phyloP scores from a whole-genome alignment of 306 rosid species.

The Vicia faba region DNA sequence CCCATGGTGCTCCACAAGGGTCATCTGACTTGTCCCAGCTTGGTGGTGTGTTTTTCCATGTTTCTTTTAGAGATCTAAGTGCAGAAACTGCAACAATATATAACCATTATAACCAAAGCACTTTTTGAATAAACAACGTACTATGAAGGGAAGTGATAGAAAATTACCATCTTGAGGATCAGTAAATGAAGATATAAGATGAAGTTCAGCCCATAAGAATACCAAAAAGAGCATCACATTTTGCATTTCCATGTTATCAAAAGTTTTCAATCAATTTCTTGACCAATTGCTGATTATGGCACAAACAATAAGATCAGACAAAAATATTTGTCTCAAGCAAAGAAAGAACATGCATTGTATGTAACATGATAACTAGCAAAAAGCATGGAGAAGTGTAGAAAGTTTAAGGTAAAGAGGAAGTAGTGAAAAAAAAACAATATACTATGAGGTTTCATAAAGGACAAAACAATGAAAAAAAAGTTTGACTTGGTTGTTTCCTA shows the following conservation, averaged over 20 bases:
- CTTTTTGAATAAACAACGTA: neutral
- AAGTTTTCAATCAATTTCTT: constrained; percentile 20
- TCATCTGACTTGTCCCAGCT: constrained; percentile 78
- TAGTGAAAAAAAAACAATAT: constrained; percentile 32
- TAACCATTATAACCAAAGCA: constrained; percentile 10
- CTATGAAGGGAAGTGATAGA: neutral
- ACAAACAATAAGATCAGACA: constrained; percentile 27
- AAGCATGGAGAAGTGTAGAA: constrained; percentile 12
- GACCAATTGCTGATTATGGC: constrained; percentile 14
- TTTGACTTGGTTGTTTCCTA: constrained; percentile 20
- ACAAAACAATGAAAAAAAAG: constrained; percentile 32
- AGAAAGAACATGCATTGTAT: constrained; percentile 30
- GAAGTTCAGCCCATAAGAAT: constrained; percentile 51
- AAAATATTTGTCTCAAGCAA: constrained; percentile 12
- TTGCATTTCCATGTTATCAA: constrained; percentile 45
- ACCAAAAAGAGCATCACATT: constrained; percentile 53
- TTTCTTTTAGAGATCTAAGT: constrained; percentile 58
- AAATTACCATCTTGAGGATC: constrained; percentile 64
- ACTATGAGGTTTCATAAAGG: constrained; percentile 19
- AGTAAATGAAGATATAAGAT: constrained; percentile 49
- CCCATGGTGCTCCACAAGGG: constrained; percentile 85
- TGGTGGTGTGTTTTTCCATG: constrained; percentile 76
- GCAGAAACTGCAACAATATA: constrained; percentile 56
- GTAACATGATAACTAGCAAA: neutral
- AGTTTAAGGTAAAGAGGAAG: constrained; percentile 27